phyloP scores from a whole-genome alignment of 345 rosid genomes.

The Bruguiera gymnorhiza region DNA sequence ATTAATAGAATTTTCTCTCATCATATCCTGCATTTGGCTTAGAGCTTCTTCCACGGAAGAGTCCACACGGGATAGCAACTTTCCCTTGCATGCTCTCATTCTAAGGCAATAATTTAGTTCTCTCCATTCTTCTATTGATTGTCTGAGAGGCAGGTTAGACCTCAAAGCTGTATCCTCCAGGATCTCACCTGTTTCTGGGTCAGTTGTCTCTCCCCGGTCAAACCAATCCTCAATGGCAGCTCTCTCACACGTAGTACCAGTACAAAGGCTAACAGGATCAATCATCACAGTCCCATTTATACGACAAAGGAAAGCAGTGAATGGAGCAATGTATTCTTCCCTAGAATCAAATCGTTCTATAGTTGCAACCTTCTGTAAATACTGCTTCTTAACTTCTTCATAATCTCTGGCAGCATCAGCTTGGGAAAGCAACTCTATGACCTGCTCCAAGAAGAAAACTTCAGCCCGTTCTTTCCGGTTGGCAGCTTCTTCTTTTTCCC shows the following conservation, averaged over 20 bases:
- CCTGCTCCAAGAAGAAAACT: constrained; percentile 62
- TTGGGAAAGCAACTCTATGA: constrained; percentile 62
- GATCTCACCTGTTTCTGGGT: constrained; percentile 55
- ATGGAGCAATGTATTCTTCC: constrained; percentile 51
- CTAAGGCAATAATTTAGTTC: constrained; percentile 63
- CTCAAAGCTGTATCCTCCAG: constrained; percentile 56
- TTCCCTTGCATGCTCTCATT: constrained; percentile 49
- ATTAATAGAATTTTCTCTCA: constrained; percentile 57
- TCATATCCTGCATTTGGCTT: constrained; percentile 51
- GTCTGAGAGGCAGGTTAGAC: constrained; percentile 54
- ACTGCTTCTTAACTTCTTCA: constrained; percentile 47
- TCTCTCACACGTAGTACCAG: constrained; percentile 75
- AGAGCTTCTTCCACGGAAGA: constrained; percentile 42
- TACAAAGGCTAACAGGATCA: constrained; percentile 72
- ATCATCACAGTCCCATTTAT: constrained; percentile 46
- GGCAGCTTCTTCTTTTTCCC: constrained; percentile 64
- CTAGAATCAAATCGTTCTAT: constrained; percentile 41
- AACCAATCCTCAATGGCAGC: constrained; percentile 56
- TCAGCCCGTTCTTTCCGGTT: constrained; percentile 59
- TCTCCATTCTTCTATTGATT: constrained; percentile 72
- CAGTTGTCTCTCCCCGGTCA: constrained; percentile 39
- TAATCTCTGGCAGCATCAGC: constrained; percentile 72
- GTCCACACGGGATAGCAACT: constrained; percentile 43
- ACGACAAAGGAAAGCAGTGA: constrained; percentile 48
- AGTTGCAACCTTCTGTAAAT: constrained; percentile 46